Base-by-base conservation (phyloP, 116 monocot genomes). In the Zostera marina region DNA sequence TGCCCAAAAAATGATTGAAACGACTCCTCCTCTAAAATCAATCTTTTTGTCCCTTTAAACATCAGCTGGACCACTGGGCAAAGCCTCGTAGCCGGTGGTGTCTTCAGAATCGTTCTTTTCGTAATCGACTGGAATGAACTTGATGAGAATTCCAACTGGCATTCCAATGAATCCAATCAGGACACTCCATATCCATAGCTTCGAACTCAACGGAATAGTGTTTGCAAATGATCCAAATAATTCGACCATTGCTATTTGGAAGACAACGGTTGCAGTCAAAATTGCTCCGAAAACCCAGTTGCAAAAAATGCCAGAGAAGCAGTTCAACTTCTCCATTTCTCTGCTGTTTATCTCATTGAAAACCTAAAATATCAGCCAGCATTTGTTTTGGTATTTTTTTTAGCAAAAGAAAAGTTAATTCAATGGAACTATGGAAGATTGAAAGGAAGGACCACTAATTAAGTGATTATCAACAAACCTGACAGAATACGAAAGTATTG, bases 401-500 rank as follows among this genome's bases (percentile, higher is more conserved):
- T 47, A 47, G 17, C 15, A 4, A n/a, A n/a, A n/a, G n/a, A n/a
- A n/a, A n/a, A n/a, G n/a, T n/a, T n/a, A n/a, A n/a, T n/a, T n/a
- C n/a, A n/a, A n/a, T n/a, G n/a, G n/a, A n/a, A n/a, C n/a, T n/a
- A n/a, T n/a, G 32, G 4, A 32, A 32, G 0, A 32, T 32, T 32
- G 32, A 32, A 32, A 3, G 20, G 48, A 51, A 51, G 12, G 20
- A 47, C 8, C 47, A 47, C 11, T 38, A 56, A 13, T 26, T 38
- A 9, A 11, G 23, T 4, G 16, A 38, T 38, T n/a, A 41, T 2
- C n/a, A 32, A 11, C 53, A 67, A 63, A 91, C 99, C 87, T 99
- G 99, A 61, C 99, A 99, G 52, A 99, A 99, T 41, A 99, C 99
- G 22, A 99, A 99, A 13, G 87, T 79, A 51, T 99, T 99, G 84